Evolutionary conservation across 345 rosid species (phyloP), one percentile per base, ranked within the genome.

Genomic region (Excoecaria agallocha): DNA sequence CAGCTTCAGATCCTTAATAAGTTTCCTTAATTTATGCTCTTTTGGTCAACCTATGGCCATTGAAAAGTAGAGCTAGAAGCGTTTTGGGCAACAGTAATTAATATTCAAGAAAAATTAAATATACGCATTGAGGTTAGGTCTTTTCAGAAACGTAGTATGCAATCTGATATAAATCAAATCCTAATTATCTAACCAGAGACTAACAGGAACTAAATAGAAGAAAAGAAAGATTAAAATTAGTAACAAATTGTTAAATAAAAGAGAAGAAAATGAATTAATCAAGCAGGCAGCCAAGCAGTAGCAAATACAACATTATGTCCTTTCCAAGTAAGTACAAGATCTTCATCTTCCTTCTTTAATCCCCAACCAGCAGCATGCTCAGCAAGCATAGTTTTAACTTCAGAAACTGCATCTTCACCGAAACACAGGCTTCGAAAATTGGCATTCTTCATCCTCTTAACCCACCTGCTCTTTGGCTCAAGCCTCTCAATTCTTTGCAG

Each of bases 341-440:
- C 89, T 25, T 89, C 91, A 11, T 88, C 93, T 74, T 90, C 93
- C 84, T 79, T 92, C 90, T 91, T 92, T 76, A 91, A 76, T 66
- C 97, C 97, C 98, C 98, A 94, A 19, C 97, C 98, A 1, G 90
- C 88, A 5, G 93, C 97, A 79, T 94, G 97, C 63, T 94, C 95
- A 50, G 88, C 95, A 17, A 94, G 86, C 98, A 94, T 94, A 11
- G 83, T 59, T 78, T 83, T 91, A 62, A 89, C 90, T 78, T 94
- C 97, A 5, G 78, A 62, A 52, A 79, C 80, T 3, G 90, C 89
- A 8, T 86, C 86, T 43, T 92, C 92, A 0, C 93, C 77, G 12
- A 91, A 86, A 8, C 81, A 74, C 8, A 85, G 37, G 1, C 89
- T 92, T 12, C 80, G 37, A 49, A 94, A 94, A 41, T 75, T 72